Evolutionary conservation across 78 protist species (phyloP), one percentile per base, ranked within the genome.

Genomic region (Chrysochromulina tobinii): DNA sequence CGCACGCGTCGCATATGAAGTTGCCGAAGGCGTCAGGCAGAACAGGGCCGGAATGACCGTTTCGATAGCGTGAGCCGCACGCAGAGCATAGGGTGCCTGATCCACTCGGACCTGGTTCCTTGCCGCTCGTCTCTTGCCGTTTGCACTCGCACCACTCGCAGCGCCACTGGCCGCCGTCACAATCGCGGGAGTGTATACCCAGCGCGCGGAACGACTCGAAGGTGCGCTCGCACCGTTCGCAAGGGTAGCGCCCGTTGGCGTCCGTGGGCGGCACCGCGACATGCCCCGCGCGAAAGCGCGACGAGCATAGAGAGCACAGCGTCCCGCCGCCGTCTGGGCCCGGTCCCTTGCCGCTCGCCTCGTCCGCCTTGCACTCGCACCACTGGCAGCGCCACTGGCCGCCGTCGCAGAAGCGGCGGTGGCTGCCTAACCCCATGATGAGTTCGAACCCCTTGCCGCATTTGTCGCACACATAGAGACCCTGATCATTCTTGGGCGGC

Each of bases 201-300:
- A 81, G 88, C 51, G 88, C 88, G 61, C 67, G 53, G 67, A 81
- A 57, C 58, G 88, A 57, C 38, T 1, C 53, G 68, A 81, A 81
- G 51, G 88, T 0, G 38, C 72, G 72, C 17, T 3, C 1, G 67
- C 88, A 83, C 15, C 23, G 17, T 21, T 6, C 48, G 88, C 88
- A 83, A 6, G 58, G 18, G 67, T 25, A 83, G 68, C 25, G 7
- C 21, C 88, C 88, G 18, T 83, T 68, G 4, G 1, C 67, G 20
- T 55, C 9, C n/a, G 5, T 57, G 7, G 0, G n/a, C 7, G 61
- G 88, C 88, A 48, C 14, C 25, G 25, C 1, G 20, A 53, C 0
- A 20, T 83, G 88, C 23, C 88, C 88, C 27, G 88, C 88, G 17
- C 88, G 88, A 23, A n/a, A 83, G n/a, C 88, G 88, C 12, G 88